Base-by-base conservation (phyloP, 1,284 basidiomycete genomes). In the Moesziomyces globuligerus region DNA sequence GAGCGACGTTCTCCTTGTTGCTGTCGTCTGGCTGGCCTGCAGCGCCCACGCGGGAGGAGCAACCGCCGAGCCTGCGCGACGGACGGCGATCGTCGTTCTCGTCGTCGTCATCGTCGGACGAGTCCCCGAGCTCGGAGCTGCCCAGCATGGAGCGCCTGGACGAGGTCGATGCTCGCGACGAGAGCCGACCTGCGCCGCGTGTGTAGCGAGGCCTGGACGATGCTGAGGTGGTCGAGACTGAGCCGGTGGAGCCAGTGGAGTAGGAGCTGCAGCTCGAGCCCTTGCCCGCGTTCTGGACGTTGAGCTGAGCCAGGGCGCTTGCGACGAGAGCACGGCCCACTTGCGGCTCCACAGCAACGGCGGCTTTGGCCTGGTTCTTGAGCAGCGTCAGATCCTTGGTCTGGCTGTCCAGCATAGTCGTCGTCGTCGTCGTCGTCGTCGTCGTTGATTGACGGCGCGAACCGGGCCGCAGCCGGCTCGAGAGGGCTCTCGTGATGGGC, bases 1-100 rank as follows among this genome's bases (percentile, higher is more conserved):
- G 80, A 13, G 80, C 77, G 11, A 81, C 66, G 43, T 81, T 81
- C 37, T 81, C 80, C 59, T 81, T 81, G 70, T 81, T 79, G 69
- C 60, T 72, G 48, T 81, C 80, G 49, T 81, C 79, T 8, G 55
- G 51, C 25, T 47, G 56, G 34, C 59, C 62, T 4, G 45, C 34
- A 8, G 38, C 34, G 7, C 48, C 40, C 3, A 53, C 32, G 2
- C 57, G 42, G 0, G 48, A 55, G 7, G 44, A 60, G 56, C 78
- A 79, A 7, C 78, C 78, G 13, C 78, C 72, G 15, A 72, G 34
- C 23, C 75, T 57, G 21, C 58, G 54, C 18, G 51, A 26, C 25
- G 26, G 32, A 36, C 42, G 7, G 7, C 46, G 32, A 8, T 38
- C 42, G 25, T 57, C 53, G 44, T 64, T 70, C 47, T 72, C 69